These are phyloP conservation scores for Colletotrichum viniferum DNA, from an alignment of 2,329 filamentous ascomycete species.

Conservation along the genomic window DNA sequence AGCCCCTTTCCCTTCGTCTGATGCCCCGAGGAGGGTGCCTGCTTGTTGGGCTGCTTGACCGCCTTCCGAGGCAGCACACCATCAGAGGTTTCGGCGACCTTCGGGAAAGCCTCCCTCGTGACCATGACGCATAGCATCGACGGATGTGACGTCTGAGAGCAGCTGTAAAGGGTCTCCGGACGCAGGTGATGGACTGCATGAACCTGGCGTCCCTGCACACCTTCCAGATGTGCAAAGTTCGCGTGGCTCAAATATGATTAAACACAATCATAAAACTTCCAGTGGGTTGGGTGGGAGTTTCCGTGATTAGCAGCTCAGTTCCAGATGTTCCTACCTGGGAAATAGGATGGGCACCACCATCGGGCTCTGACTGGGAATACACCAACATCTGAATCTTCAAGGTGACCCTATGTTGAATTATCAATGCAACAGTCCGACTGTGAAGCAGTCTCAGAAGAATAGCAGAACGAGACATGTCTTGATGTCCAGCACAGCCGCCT, in stretches of 20 bases:
- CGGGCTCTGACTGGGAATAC: not conserved
- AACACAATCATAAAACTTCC: not conserved
- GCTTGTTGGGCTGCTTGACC: not conserved
- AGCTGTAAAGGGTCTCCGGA: not conserved
- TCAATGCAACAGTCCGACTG: not conserved
- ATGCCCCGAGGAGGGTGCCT: slow-evolving; percentile 5
- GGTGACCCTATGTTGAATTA: not conserved
- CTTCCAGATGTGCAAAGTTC: not conserved
- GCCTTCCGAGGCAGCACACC: not conserved
- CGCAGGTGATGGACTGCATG: not conserved
- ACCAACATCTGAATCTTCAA: not conserved
- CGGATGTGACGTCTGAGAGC: not conserved
- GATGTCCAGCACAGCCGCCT: not conserved
- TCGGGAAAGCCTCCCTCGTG: not conserved
- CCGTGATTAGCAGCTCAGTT: not conserved
- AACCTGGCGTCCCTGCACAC: not conserved
- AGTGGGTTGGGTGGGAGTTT: not conserved
- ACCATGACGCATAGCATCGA: not conserved
- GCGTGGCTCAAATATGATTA: not conserved
- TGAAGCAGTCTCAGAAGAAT: not conserved
- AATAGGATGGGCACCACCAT: not conserved
- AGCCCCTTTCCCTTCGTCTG: slow-evolving; percentile 1
- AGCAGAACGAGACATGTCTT: not conserved
- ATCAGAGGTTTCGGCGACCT: not conserved
- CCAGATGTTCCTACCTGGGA: not conserved